Conservation (phyloP, 495 filamentous ascomycete species). For the Cladorrhinum samala region DNA sequence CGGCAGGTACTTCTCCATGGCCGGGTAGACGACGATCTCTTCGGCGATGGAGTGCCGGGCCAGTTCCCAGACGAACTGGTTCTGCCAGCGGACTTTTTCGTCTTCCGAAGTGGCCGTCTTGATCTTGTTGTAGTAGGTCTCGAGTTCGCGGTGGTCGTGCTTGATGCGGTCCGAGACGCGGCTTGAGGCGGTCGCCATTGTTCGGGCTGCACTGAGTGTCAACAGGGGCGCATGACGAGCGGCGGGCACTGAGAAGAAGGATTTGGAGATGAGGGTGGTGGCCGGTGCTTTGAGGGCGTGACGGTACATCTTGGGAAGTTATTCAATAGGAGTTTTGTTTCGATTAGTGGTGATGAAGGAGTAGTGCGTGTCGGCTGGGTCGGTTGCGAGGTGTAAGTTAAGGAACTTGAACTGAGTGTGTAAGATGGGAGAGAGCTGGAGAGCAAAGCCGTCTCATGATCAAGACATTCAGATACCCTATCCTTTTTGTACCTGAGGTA, state of each 20-base stretch:
- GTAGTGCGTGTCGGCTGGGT: neutral
- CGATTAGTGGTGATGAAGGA: neutral
- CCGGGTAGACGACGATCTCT: slow-evolving; percentile 66
- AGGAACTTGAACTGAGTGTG: neutral
- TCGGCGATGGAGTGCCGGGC: slow-evolving; percentile 61
- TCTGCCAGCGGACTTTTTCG: slow-evolving; percentile 50
- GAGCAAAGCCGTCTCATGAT: too few relatives aligned
- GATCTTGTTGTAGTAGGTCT: slow-evolving; percentile 54
- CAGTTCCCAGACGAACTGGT: slow-evolving; percentile 66
- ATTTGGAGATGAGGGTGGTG: neutral
- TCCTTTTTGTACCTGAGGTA: neutral
- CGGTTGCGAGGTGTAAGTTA: too few relatives aligned
- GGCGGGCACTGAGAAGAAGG: neutral
- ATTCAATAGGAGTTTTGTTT: too few relatives aligned
- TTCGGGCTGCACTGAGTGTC: neutral
- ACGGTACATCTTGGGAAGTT: slow-evolving; percentile 7
- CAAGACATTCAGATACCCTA: neutral
- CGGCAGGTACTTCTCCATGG: slow-evolving; percentile 54
- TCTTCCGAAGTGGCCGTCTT: slow-evolving; percentile 42
- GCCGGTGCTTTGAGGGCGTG: neutral
- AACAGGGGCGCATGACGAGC: too few relatives aligned
- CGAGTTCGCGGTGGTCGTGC: slow-evolving; percentile 58
- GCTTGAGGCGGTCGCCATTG: slow-evolving; percentile 1
- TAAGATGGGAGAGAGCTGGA: neutral
- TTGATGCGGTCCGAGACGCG: slow-evolving; percentile 49